A percentile compares a stretch with the other conserved stretches of the same genome.
Evolutionary conservation across 192 early-diverging fungal genomes (phyloP).

Genomic region (Backusella macrospora): DNA sequence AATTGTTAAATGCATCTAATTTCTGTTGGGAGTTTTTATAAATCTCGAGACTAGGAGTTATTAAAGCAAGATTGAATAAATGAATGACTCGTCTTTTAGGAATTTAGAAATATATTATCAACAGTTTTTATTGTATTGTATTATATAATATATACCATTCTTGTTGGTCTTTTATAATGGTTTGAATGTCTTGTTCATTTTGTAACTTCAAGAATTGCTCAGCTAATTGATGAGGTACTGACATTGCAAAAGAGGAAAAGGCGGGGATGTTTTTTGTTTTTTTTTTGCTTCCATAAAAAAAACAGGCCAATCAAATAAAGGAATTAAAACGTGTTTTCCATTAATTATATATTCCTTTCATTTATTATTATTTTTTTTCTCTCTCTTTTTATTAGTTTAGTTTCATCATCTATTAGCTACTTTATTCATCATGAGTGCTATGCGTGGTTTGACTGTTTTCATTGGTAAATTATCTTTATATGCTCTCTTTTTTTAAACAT

Average conservation of each 20-base stretch:
- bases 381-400: background rate
- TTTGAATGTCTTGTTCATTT: slow-evolving; percentile 10
- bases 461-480: background rate
- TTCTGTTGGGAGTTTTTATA: slow-evolving; percentile 24
- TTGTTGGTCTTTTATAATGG: background rate
- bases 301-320: slow-evolving; percentile 5
- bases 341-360: background rate
- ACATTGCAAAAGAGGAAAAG: background rate
- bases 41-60: slow-evolving; percentile 16
- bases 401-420: slow-evolving; percentile 12
- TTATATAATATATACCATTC: background rate
- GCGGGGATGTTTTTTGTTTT: background rate
- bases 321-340: slow-evolving; percentile 10
- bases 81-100: too few species aligned
- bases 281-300: background rate
- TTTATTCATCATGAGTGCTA: slow-evolving; percentile 20
- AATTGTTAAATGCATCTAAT: slow-evolving; percentile 57
- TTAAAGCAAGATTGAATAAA: too few species aligned
- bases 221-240: slow-evolving; percentile 4
- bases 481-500: background rate
- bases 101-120: too few species aligned
- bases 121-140: background rate
- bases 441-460: slow-evolving; percentile 22
- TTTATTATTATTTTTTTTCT: background rate
- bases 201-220: background rate